phyloP scores from a whole-genome alignment of 495 filamentous ascomycete genomes.

The Aspergillus nanangensis region DNA sequence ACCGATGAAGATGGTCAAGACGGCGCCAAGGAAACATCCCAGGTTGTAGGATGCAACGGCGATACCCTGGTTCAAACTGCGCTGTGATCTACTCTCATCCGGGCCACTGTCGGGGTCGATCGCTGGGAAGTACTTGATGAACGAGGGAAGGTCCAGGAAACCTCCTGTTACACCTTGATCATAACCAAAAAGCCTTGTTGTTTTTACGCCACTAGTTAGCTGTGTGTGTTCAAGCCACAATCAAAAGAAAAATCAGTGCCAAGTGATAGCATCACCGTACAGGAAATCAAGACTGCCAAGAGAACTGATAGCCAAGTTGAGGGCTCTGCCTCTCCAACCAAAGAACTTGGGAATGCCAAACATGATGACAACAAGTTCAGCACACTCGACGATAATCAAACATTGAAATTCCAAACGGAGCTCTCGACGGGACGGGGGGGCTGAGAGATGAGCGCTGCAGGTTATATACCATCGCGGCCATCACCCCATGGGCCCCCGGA shows the following conservation, averaged over 20 bases:
- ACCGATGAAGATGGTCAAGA: constrained; percentile 66
- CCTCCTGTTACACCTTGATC: constrained; percentile 56
- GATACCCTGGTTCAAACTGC: constrained; percentile 40
- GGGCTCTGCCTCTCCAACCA: constrained; percentile 56
- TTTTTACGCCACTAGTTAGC: constrained; percentile 1
- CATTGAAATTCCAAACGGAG: too few species aligned
- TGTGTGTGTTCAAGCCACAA: background rate
- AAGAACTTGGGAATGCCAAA: constrained; percentile 48
- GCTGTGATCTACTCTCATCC: constrained; percentile 12
- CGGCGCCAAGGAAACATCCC: constrained; percentile 70
- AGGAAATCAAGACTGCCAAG: constrained; percentile 68
- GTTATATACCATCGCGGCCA: constrained; percentile 17
- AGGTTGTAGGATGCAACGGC: constrained; percentile 65
- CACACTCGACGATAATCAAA: too few species aligned
- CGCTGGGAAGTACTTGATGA: constrained; percentile 48
- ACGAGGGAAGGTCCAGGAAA: constrained; percentile 49
- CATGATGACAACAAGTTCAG: constrained; percentile 19
- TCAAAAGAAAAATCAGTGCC: background rate
- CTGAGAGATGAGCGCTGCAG: background rate
- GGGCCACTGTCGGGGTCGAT: constrained; percentile 15
- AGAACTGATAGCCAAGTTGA: constrained; percentile 62
- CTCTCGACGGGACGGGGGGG: background rate
- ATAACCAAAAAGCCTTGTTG: constrained; percentile 52
- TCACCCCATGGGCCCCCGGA: constrained; percentile 7
- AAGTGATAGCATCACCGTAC: constrained; percentile 12